Evolutionary conservation across 169 alveolate species (phyloP), one percentile per base, ranked within the genome.

Genomic region (Plasmodium yoelii): DNA sequence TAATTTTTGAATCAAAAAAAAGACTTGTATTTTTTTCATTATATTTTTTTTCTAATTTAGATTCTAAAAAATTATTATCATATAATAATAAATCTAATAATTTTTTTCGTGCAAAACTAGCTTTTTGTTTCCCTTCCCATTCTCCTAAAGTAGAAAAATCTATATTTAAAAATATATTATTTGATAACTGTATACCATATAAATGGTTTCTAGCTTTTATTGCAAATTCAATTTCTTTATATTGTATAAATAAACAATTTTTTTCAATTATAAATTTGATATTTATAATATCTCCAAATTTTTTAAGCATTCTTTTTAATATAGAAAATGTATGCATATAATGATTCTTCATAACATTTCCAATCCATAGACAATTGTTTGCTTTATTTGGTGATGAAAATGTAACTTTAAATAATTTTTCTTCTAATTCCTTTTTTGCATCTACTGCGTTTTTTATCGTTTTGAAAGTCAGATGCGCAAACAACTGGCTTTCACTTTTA

Each of bases 301-400:
- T 42, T 5, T 6, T 47, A 51, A 77, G 65, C 88, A 77, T 77
- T 22, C 6, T 64, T 22, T 64, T 63, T 9, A 77, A 42, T 1
- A 77, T 22, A 18, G 12, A 51, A 1, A 59, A 67, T 51, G 80
- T 77, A 15, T 61, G 26, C 2, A 28, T 8, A 64, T 63, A 77
- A 77, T 47, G 64, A 64, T 19, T 77, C 24, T 64, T 63, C 26
- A 77, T 18, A 9, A 77, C 10, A n/a, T 77, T 77, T n/a, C 88
- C 88, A 49, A 77, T 47, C 88, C 88, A 77, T 53, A 77, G 46
- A 49, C 88, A 77, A 44, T 49, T 59, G 67, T 77, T 77, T 0
- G 88, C 63, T 64, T 77, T 77, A 44, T 13, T 47, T 1, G 88
- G 88, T 5, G 51, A 28, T 18, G 88, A 63, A 44, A 64, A 77